Evolutionary conservation across 345 rosid genomes (phyloP).

Genomic region (Euphorbia pulcherrima): DNA sequence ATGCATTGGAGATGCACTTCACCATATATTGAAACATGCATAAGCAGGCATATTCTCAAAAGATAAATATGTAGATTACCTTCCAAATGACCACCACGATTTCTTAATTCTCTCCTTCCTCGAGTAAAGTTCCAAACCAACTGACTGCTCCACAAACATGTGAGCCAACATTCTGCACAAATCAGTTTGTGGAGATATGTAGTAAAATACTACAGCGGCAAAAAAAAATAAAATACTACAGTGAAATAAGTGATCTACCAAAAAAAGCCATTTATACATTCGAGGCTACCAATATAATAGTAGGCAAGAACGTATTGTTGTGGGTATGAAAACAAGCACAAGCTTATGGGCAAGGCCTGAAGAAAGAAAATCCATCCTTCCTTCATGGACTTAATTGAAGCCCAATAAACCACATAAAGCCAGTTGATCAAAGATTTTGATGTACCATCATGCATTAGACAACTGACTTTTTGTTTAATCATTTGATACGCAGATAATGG

Average conservation of each 20-base stretch:
- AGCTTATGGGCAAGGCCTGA: neutral
- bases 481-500: neutral
- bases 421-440: neutral
- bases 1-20: no score
- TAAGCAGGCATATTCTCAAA: neutral
- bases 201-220: neutral
- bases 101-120: constrained; percentile 64
- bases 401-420: neutral
- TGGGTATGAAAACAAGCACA: neutral
- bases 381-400: neutral
- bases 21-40: constrained; percentile 1
- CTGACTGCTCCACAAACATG: constrained; percentile 74
- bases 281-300: neutral
- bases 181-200: constrained; percentile 3
- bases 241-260: neutral
- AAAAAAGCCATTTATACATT: neutral
- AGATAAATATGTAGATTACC: constrained; percentile 40
- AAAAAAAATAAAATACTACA: no score
- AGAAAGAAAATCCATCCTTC: neutral
- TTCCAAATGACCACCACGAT: constrained; percentile 96
- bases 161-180: constrained; percentile 88
- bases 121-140: constrained; percentile 46
- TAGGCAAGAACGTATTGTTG: neutral
- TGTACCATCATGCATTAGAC: neutral
- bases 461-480: neutral